Percentiles rank a stretch among this genome's conserved stretches.
Conservation (phyloP, 75 land plant genomes). For the Selaginella moellendorffii region DNA sequence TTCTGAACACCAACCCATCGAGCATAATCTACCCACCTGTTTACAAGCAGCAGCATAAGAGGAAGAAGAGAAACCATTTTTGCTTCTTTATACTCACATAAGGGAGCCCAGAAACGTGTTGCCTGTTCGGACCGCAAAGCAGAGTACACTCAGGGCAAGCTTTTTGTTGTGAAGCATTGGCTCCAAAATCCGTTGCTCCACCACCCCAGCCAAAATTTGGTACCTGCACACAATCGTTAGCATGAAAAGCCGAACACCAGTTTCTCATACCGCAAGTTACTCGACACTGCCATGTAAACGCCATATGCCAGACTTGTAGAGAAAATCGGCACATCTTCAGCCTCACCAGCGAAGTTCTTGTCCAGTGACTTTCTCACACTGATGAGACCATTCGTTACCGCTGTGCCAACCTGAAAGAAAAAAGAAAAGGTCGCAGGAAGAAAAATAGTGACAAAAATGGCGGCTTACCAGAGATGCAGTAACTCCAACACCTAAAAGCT, state of each 20-base stretch:
- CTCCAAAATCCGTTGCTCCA: slow-evolving; percentile 80
- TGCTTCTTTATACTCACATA: slow-evolving; percentile 53
- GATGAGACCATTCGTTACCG: slow-evolving; percentile 48
- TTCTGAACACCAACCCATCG: slow-evolving; percentile 79
- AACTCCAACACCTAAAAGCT: slow-evolving; percentile 80
- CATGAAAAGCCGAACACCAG: too few species aligned
- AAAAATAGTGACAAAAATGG: slow-evolving; percentile 6
- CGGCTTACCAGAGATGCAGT: slow-evolving; percentile 83
- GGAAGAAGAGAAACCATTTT: too few species aligned
- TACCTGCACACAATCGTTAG: slow-evolving; percentile 38
- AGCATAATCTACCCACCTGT: slow-evolving; percentile 98
- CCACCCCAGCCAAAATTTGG: slow-evolving; percentile 74
- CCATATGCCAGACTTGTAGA: slow-evolving; percentile 78
- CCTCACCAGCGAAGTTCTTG: slow-evolving; percentile 40
- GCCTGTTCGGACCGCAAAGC: slow-evolving; percentile 80
- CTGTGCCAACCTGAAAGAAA: slow-evolving; percentile 61
- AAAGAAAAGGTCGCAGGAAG: background rate
- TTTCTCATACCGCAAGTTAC: slow-evolving; percentile 57
- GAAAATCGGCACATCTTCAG: slow-evolving; percentile 67
- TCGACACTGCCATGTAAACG: slow-evolving; percentile 81
- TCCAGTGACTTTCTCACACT: slow-evolving; percentile 44
- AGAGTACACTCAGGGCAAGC: slow-evolving; percentile 43
- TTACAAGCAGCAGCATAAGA: too few species aligned
- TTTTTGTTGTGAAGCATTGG: slow-evolving; percentile 74
- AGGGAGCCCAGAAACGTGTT: slow-evolving; percentile 81